Evolutionary conservation across 2,329 filamentous ascomycete species (phyloP).

Genomic region (Ophiocordyceps camponoti-floridani): DNA sequence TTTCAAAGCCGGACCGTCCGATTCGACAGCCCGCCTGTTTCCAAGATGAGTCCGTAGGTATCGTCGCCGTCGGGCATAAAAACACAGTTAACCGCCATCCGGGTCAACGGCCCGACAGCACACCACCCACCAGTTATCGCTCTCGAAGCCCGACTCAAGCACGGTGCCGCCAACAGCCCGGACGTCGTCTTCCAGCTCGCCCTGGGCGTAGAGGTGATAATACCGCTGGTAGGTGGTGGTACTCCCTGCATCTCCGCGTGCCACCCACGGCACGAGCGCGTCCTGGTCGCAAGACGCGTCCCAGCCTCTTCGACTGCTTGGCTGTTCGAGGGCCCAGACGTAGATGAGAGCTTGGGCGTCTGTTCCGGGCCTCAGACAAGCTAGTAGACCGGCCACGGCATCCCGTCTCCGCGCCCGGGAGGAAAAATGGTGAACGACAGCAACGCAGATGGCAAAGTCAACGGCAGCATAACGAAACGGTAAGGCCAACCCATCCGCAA

Average conservation of each 20-base stretch:
- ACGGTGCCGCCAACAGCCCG: conserved; percentile 55
- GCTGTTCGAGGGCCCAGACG: conserved; percentile 93
- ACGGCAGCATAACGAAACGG: conserved; percentile 45
- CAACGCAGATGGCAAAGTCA: conserved; percentile 88
- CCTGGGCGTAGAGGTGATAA: conserved; percentile 80
- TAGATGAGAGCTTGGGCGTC: conserved; percentile 66
- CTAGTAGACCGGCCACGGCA: conserved; percentile 54
- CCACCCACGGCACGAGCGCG: conserved; percentile 87
- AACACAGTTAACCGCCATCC: background rate
- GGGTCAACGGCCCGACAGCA: conserved; percentile 10
- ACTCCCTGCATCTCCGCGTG: background rate
- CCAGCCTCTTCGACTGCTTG: conserved; percentile 73
- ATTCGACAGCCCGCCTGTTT: no score
- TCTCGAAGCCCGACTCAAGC: conserved; percentile 74
- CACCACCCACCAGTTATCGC: conserved; percentile 96
- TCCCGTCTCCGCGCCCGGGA: conserved; percentile 54
- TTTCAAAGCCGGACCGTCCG: no score
- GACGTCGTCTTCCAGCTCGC: conserved; percentile 74
- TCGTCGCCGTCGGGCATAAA: no score
- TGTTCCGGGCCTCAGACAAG: conserved; percentile 33
- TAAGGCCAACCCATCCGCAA: conserved; percentile 70
- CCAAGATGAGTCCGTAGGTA: no score
- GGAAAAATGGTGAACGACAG: conserved; percentile 85
- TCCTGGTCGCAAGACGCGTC: conserved; percentile 71
- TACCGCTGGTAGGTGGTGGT: conserved; percentile 61